Percentiles rank a stretch among this genome's conserved stretches.
These are phyloP conservation scores for Lentinula raphanica DNA, from an alignment of 768 basidiomycete species.

Conservation along the genomic window DNA sequence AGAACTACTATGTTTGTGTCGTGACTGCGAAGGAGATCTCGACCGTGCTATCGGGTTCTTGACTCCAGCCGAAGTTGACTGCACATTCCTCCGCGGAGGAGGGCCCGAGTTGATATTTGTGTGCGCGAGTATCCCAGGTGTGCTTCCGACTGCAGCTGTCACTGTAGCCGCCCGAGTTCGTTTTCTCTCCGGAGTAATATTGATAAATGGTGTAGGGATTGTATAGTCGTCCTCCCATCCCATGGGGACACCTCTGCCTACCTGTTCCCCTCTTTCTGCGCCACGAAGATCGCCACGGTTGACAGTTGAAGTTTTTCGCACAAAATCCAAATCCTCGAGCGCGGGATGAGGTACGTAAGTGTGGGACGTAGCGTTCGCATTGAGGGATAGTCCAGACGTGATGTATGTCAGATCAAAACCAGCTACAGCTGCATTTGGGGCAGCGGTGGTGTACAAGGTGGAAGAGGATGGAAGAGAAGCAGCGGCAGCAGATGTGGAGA, in stretches of 20 bases:
- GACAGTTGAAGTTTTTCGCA: not conserved
- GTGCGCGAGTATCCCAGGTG: not conserved
- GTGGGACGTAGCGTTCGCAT: not conserved
- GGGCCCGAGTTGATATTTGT: not conserved
- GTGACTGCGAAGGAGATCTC: not conserved
- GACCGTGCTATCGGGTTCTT: not conserved
- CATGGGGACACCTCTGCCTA: not conserved
- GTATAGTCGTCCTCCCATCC: not conserved
- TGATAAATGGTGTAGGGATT: not conserved
- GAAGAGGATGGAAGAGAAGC: not conserved
- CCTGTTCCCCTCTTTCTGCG: not conserved
- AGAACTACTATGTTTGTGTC: not conserved
- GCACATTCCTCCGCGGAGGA: not conserved
- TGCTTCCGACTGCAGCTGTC: not conserved
- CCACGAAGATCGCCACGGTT: not conserved
- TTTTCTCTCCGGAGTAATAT: not conserved
- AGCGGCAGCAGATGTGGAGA: not conserved
- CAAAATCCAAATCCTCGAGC: not conserved
- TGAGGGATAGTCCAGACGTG: not conserved
- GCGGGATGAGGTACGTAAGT: not conserved
- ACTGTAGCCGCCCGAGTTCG: not conserved
- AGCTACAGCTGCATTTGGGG: not conserved
- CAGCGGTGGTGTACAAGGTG: not conserved
- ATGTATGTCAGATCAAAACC: constrained; percentile 1
- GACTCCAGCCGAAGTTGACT: not conserved